Evolutionary conservation across 1,284 basidiomycete genomes (phyloP).

Genomic region (Inonotus hispidus): DNA sequence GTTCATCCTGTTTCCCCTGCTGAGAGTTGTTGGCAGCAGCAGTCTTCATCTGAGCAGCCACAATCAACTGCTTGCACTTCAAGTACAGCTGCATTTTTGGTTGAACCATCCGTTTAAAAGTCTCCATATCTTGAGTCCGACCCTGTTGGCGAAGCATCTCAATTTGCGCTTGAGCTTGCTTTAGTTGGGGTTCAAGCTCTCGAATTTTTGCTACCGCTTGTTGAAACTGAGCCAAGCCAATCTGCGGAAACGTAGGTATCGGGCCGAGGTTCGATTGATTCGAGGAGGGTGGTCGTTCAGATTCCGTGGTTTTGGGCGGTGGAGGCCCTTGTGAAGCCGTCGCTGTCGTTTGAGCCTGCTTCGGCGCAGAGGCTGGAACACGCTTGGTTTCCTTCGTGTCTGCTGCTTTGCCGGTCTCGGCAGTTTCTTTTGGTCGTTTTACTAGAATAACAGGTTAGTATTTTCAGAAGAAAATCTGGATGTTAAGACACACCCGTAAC

Average conservation of each 20-base stretch:
- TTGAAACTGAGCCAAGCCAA: background rate
- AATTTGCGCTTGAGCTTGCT: background rate
- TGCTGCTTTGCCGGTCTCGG: background rate
- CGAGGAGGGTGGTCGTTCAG: background rate
- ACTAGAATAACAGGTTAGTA: background rate
- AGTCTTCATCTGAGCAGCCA: background rate
- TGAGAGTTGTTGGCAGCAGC: background rate
- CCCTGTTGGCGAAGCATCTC: background rate
- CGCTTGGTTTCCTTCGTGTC: slow-evolving; percentile 11
- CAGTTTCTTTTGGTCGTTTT: slow-evolving; percentile 10
- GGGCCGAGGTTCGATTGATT: background rate
- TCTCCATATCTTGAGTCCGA: slow-evolving; percentile 6
- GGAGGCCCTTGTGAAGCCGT: background rate
- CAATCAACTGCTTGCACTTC: slow-evolving; percentile 1
- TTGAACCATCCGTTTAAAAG: background rate
- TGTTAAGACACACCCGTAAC: background rate
- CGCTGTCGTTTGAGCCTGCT: background rate
- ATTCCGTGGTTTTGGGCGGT: background rate
- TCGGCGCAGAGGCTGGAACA: background rate
- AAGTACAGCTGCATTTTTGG: background rate
- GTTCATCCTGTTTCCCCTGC: background rate
- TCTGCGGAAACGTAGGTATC: background rate
- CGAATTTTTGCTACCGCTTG: background rate
- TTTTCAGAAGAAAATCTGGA: background rate
- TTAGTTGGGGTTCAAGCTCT: slow-evolving; percentile 5